These are phyloP conservation scores for Pachysolen tannophilus DNA, from an alignment of 805 yeast genomes.

Conservation along the genomic window DNA sequence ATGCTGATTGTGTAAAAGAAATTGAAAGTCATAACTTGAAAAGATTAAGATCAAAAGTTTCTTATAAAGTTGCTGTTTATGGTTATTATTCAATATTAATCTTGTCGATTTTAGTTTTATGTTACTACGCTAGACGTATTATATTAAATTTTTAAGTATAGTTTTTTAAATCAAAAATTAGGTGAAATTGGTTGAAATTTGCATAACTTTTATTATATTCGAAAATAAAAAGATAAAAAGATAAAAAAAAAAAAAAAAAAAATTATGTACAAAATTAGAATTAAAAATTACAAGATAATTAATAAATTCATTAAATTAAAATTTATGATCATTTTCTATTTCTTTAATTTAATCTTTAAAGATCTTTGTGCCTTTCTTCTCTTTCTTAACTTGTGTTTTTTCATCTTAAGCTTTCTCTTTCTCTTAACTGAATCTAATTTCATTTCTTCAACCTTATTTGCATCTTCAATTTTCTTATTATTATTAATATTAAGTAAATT, in stretches of 20 bases:
- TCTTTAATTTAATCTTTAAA: constrained; percentile 60
- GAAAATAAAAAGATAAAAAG: too few relatives aligned
- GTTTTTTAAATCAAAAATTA: too few relatives aligned
- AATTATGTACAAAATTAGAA: background rate
- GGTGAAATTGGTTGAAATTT: too few relatives aligned
- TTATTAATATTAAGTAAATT: too few relatives aligned
- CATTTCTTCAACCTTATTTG: too few relatives aligned
- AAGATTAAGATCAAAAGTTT: constrained; percentile 45
- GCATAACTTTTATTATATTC: too few relatives aligned
- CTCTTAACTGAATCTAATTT: constrained; percentile 65
- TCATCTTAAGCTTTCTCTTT: constrained; percentile 91
- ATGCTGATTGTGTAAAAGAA: constrained; percentile 53
- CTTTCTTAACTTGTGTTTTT: constrained; percentile 94
- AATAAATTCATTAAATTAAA: background rate
- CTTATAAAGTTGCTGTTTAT: constrained; percentile 43
- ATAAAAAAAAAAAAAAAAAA: too few relatives aligned
- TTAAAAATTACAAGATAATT: background rate
- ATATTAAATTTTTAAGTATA: too few relatives aligned
- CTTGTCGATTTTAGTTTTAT: constrained; percentile 23
- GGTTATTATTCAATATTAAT: constrained; percentile 39
- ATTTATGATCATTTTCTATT: too few relatives aligned
- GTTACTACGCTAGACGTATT: constrained; percentile 28
- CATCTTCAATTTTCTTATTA: too few relatives aligned
- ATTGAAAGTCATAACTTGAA: constrained; percentile 58
- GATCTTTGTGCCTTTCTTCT: constrained; percentile 93